These are phyloP conservation scores for Exobasidium cylindrosporum DNA, from an alignment of 1,284 basidiomycete species.

Conservation along the genomic window DNA sequence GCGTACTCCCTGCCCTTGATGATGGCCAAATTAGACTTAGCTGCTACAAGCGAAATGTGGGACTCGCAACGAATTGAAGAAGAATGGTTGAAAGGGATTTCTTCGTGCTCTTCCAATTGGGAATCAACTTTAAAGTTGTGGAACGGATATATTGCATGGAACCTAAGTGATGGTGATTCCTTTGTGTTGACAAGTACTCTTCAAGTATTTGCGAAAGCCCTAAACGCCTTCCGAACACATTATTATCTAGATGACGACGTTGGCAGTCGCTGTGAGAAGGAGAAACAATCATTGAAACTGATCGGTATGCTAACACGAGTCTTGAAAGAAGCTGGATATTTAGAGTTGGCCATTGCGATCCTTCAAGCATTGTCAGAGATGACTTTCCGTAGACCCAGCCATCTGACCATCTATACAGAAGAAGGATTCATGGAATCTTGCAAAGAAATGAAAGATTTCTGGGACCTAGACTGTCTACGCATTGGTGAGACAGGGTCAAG, in stretches of 20 bases:
- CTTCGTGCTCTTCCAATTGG: neutral
- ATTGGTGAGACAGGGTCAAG: neutral
- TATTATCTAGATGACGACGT: neutral
- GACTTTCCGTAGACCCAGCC: neutral
- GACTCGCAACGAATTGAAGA: neutral
- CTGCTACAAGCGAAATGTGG: neutral
- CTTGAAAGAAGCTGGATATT: neutral
- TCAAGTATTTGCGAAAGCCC: neutral
- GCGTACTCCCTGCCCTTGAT: neutral
- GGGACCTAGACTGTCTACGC: neutral
- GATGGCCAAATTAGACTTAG: neutral
- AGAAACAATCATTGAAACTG: neutral
- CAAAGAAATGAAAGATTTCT: neutral
- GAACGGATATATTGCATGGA: neutral
- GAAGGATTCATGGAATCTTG: neutral
- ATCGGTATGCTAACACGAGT: neutral
- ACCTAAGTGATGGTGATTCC: neutral
- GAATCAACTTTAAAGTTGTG: neutral
- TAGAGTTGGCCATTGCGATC: neutral
- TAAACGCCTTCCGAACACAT: neutral
- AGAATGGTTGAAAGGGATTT: neutral
- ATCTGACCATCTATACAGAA: neutral
- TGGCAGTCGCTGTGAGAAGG: neutral
- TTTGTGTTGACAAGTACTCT: neutral
- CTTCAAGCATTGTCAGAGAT: constrained; percentile 5